Conservation (phyloP, 2,329 filamentous ascomycete species). For the Clarireedia sp. region DNA sequence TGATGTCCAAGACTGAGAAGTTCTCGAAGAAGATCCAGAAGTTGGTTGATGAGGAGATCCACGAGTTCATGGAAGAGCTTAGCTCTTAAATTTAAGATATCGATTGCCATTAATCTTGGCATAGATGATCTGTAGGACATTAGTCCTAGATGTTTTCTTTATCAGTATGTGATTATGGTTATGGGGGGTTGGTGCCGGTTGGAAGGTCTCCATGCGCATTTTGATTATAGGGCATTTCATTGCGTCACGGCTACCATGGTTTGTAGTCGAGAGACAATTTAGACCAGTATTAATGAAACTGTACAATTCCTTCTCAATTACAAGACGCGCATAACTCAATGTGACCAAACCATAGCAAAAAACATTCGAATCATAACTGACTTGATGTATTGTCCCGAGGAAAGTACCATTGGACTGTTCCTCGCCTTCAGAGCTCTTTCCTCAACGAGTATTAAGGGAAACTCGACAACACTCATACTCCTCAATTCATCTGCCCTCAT, state of each 20-base stretch:
- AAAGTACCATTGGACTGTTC: neutral
- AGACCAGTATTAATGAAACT: conserved; percentile 17
- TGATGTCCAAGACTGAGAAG: conserved; percentile 51
- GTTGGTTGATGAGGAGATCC: conserved; percentile 52
- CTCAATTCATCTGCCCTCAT: conserved; percentile 32
- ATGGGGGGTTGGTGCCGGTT: conserved; percentile 25
- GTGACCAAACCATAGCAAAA: too few species aligned
- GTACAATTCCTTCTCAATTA: conserved; percentile 3
- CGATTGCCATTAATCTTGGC: conserved; percentile 11
- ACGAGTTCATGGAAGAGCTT: conserved; percentile 49
- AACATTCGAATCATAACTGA: too few species aligned
- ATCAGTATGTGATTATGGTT: conserved; percentile 23
- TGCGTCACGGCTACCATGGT: conserved; percentile 13
- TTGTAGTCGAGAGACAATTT: conserved; percentile 18
- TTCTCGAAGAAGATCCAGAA: conserved; percentile 56
- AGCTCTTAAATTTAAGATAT: conserved; percentile 20
- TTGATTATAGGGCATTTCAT: conserved; percentile 27
- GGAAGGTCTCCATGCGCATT: conserved; percentile 23
- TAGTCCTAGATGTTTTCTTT: conserved; percentile 15
- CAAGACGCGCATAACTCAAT: too few species aligned
- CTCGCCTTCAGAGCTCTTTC: conserved; percentile 1
- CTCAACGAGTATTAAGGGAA: conserved; percentile 1
- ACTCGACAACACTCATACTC: neutral
- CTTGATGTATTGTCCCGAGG: neutral
- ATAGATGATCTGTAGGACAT: conserved; percentile 15